Evolutionary conservation across 73 alveolate genomes (phyloP).

Genomic region (Diophrys sp.): DNA sequence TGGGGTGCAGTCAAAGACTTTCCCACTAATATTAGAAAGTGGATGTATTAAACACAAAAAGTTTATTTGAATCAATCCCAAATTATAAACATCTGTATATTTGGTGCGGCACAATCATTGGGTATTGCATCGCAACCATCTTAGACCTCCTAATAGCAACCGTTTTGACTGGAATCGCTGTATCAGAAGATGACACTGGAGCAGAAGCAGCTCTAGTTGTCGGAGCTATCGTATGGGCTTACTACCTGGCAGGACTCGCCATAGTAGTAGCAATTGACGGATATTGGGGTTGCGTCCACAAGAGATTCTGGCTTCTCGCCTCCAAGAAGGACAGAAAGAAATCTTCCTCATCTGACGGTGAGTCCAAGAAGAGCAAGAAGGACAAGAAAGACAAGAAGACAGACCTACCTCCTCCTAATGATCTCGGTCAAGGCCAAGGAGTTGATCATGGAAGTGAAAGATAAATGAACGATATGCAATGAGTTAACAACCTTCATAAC

Average conservation of each 20-base stretch:
- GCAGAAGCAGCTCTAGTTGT: background rate
- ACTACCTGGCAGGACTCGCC: background rate
- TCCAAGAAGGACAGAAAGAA: background rate
- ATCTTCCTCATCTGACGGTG: background rate
- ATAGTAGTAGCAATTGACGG: background rate
- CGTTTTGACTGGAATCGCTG: background rate
- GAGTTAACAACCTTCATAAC: too few species aligned
- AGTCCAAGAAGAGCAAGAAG: background rate
- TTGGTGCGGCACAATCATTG: background rate
- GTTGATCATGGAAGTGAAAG: too few species aligned
- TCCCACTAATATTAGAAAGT: background rate
- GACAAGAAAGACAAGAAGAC: background rate
- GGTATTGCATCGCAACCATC: background rate
- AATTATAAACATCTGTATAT: too few species aligned
- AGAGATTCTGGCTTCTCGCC: background rate
- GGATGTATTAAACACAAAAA: background rate
- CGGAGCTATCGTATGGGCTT: background rate
- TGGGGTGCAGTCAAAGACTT: background rate
- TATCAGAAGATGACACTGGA: background rate
- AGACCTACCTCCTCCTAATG: background rate
- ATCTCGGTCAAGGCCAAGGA: too few species aligned
- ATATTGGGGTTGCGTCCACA: slow-evolving; percentile 1
- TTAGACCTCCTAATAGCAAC: background rate
- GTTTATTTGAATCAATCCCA: too few species aligned
- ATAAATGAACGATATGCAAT: too few species aligned